These are phyloP conservation scores for Pseudogymnoascus sp. DNA, from an alignment of 2,329 filamentous ascomycete genomes.

Conservation along the genomic window DNA sequence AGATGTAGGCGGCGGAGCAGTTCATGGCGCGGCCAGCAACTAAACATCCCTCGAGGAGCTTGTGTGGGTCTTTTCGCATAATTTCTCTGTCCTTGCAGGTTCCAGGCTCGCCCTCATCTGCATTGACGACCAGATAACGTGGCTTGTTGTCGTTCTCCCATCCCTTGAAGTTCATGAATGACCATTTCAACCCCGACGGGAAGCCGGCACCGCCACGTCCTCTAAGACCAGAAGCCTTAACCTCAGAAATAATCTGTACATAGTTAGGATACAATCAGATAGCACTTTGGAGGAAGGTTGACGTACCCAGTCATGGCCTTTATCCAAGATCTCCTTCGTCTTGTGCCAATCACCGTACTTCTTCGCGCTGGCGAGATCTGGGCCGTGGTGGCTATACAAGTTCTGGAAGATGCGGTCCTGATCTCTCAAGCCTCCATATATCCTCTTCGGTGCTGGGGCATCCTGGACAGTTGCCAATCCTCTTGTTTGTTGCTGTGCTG, in stretches of 20 bases:
- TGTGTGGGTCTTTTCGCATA: conserved; percentile 99
- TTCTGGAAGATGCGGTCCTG: conserved; percentile 99
- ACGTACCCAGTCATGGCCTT: conserved; percentile 86
- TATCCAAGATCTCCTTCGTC: conserved; percentile 95
- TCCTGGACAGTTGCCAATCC: conserved; percentile 77
- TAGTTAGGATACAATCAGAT: background rate
- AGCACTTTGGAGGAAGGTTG: background rate
- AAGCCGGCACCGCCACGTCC: conserved; percentile 97
- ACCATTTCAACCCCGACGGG: conserved; percentile 98
- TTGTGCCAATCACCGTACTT: conserved; percentile 99
- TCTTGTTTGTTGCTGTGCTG: conserved; percentile 49
- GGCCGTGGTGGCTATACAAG: conserved; percentile 85
- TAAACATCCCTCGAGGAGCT: conserved; percentile 94
- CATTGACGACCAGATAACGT: conserved; percentile 94
- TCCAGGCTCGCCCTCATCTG: conserved; percentile 95
- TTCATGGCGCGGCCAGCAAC: conserved; percentile 98
- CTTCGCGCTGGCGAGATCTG: conserved; percentile 87
- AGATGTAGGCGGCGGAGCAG: conserved; percentile 96
- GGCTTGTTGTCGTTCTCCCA: conserved; percentile 98
- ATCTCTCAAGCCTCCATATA: conserved; percentile 82
- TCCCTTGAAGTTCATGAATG: conserved; percentile 99
- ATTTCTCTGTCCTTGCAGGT: conserved; percentile 99
- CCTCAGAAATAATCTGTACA: conserved; percentile 80
- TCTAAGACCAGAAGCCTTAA: conserved; percentile 92
- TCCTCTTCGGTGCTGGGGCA: conserved; percentile 56